Conservation (phyloP, 495 filamentous ascomycete species). For the Podospora pseudoanserina region DNA sequence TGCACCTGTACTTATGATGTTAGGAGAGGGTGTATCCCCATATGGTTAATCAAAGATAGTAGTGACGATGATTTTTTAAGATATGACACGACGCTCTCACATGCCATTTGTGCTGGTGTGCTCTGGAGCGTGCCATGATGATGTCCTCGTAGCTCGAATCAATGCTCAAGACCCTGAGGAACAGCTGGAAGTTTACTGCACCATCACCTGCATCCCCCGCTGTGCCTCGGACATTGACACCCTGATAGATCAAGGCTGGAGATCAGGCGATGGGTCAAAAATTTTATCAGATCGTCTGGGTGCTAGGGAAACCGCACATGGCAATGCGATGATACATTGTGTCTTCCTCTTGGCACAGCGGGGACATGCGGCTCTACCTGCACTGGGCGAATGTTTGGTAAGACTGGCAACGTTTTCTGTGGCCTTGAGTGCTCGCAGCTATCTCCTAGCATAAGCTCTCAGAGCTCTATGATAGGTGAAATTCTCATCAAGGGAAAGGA, state of each 20-base stretch:
- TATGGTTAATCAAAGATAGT: slow-evolving; percentile 39
- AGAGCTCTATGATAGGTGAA: not conserved
- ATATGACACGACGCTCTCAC: not conserved
- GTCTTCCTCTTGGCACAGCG: not conserved
- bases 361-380: not conserved
- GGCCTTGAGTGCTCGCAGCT: not conserved
- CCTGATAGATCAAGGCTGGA: not conserved
- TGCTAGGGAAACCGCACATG: not conserved
- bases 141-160: not conserved
- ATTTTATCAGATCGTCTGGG: slow-evolving; percentile 3
- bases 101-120: not conserved
- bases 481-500: not conserved
- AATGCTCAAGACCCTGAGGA: not conserved
- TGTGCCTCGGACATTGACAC: not conserved
- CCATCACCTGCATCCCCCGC: slow-evolving; percentile 9
- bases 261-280: slow-evolving; percentile 6
- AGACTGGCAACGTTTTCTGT: not conserved
- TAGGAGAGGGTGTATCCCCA: slow-evolving; percentile 29
- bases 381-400: not conserved
- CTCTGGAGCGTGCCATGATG: not conserved
- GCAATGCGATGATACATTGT: not conserved
- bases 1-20: slow-evolving; percentile 41
- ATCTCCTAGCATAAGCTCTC: not conserved
- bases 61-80: slow-evolving; percentile 22
- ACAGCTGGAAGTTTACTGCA: not conserved